phyloP scores from a whole-genome alignment of 768 basidiomycete species.

The Mycena amicta region DNA sequence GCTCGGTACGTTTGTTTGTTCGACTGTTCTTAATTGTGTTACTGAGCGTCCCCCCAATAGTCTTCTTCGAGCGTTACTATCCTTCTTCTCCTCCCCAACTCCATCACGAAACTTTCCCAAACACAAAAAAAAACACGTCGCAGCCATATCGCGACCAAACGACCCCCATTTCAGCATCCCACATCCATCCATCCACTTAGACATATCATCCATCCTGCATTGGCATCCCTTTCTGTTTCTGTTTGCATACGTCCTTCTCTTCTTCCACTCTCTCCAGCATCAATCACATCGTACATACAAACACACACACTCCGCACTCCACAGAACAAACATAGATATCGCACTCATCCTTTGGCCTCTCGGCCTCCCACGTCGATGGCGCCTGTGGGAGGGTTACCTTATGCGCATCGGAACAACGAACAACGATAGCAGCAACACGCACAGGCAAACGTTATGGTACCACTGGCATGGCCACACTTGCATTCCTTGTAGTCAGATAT shows the following conservation, averaged over 20 bases:
- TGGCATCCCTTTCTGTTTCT: not conserved
- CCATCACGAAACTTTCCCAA: not conserved
- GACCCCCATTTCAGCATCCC: not conserved
- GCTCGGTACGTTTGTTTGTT: not conserved
- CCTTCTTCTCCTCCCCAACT: not conserved
- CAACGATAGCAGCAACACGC: not conserved
- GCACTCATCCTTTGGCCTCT: not conserved
- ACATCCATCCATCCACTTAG: not conserved
- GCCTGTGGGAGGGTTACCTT: not conserved
- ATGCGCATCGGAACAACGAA: not conserved
- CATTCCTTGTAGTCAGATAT: too few species aligned
- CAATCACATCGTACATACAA: not conserved
- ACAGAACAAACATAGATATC: not conserved
- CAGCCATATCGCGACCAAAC: not conserved
- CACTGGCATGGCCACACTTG: too few species aligned
- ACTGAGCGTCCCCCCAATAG: too few species aligned
- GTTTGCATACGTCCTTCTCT: not conserved
- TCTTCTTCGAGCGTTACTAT: too few species aligned
- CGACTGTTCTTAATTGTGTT: too few species aligned
- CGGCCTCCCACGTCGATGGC: not conserved
- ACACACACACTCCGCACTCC: not conserved
- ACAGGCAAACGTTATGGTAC: too few species aligned
- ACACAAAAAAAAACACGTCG: not conserved
- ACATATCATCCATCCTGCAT: not conserved
- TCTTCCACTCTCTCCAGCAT: not conserved